Percentiles rank a stretch among this genome's conserved stretches.
These are phyloP conservation scores for Leccinum olivaceopallidum DNA, from an alignment of 768 basidiomycete species.

Conservation along the genomic window DNA sequence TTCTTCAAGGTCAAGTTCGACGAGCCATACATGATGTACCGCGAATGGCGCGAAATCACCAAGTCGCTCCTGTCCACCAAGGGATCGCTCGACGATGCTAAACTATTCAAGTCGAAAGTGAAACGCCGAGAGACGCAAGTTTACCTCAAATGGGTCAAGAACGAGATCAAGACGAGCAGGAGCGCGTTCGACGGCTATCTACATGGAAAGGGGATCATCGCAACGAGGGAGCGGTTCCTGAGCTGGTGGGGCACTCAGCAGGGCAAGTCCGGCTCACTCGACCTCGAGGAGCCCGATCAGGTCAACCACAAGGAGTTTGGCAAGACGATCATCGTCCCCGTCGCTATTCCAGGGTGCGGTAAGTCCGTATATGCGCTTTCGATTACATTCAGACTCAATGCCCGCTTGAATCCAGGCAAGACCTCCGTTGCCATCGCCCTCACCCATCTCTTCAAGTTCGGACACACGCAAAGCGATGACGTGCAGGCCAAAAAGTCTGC, in stretches of 20 bases:
- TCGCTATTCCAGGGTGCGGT: constrained; percentile 95
- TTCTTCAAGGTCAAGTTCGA: constrained; percentile 99
- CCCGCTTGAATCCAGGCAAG: constrained; percentile 60
- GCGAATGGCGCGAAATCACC: constrained; percentile 96
- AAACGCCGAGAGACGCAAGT: constrained; percentile 72
- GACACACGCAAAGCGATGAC: constrained; percentile 94
- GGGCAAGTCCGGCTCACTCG: constrained; percentile 39
- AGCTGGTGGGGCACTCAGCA: constrained; percentile 58
- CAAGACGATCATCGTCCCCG: constrained; percentile 84
- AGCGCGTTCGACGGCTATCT: constrained; percentile 59
- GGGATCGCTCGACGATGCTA: constrained; percentile 30
- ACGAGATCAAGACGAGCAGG: constrained; percentile 66
- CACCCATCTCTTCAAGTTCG: constrained; percentile 77
- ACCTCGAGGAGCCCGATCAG: constrained; percentile 19
- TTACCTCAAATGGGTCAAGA: constrained; percentile 83
- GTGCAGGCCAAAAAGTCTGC: constrained; percentile 74
- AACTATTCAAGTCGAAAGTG: constrained; percentile 65
- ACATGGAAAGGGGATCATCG: constrained; percentile 83
- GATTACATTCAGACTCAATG: neutral
- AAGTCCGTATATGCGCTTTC: constrained; percentile 26
- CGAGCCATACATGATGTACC: constrained; percentile 98
- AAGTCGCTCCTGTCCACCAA: constrained; percentile 60
- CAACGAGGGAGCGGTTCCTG: constrained; percentile 77
- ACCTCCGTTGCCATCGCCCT: constrained; percentile 84
- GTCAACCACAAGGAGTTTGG: constrained; percentile 38